phyloP scores from a whole-genome alignment of 306 rosid species.

The Prunus mira region DNA sequence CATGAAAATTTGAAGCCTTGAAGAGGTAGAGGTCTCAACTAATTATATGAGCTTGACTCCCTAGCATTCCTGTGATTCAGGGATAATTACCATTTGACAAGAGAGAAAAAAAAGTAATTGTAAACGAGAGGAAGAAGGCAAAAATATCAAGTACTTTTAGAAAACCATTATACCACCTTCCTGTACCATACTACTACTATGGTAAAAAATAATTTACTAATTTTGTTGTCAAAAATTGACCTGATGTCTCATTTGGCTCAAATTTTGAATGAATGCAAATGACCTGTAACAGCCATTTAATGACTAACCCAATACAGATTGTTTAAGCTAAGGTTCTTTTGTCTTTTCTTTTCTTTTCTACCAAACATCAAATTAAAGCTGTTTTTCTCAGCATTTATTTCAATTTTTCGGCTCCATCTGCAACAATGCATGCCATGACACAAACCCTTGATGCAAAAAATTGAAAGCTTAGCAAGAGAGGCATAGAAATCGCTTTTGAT shows the following conservation, averaged over 20 bases:
- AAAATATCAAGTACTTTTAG: background rate
- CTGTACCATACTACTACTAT: background rate
- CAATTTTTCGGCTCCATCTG: background rate
- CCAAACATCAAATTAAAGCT: background rate
- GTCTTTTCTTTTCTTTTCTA: too few relatives aligned
- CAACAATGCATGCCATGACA: background rate
- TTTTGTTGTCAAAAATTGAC: background rate
- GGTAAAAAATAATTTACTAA: background rate
- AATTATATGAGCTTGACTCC: background rate
- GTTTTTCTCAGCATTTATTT: background rate
- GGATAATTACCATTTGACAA: background rate
- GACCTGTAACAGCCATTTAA: background rate
- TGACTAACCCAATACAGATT: background rate
- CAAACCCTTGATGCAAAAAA: conserved; percentile 21
- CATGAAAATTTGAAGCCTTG: background rate
- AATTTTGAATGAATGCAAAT: background rate
- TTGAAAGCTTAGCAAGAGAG: conserved; percentile 8
- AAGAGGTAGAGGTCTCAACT: background rate
- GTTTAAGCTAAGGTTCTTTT: background rate
- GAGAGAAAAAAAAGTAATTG: background rate
- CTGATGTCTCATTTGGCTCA: background rate
- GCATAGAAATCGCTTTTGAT: background rate
- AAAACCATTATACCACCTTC: background rate
- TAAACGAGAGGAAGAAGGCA: background rate
- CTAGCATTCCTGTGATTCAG: background rate